Evolutionary conservation across 495 filamentous ascomycete genomes (phyloP), one percentile per base, ranked within the genome.

Genomic region (Penicillium simplicissimum): DNA sequence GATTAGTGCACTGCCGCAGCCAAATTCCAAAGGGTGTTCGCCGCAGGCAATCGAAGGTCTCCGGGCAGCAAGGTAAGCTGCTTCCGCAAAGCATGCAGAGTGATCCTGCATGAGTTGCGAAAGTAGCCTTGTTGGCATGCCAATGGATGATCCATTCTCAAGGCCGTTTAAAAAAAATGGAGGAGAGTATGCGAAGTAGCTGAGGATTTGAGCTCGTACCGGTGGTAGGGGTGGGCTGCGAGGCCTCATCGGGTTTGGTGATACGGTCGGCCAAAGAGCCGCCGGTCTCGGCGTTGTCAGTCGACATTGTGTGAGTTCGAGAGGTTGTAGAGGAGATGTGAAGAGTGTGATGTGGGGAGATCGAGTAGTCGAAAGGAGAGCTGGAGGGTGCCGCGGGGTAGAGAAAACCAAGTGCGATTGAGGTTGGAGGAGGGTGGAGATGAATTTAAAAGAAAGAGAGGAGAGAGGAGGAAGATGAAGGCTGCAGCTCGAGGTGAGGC

Each of bases 211-310:
- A 48, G 53, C 58, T 65, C 68, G 59, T 77, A 72, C 71, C 74
- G 61, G 67, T 60, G 31, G 73, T 63, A 23, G 35, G 14, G 37
- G 53, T 13, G 15, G 51, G 51, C 51, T 51, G 56, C 0, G 61
- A 56, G 34, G 70, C 60, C 23, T 72, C 68, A 19, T 77, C 74
- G 21, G 81, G 76, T 56, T 79, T 76, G 61, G 83, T 81, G 71
- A 89, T 83, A 62, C 87, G 87, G 68, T 86, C 86, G 28, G 82
- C 88, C 54, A 89, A 78, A 59, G 88, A 83, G 52, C 70, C 71
- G 13, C 69, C 64, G 14, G 66, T 65, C 43, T 74, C 68, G 11
- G 65, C 48, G 15, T 67, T 69, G 38, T 76, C 77, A 17, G 75
- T 67, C 13, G 77, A 60, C 77, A 79, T 81, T 47, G 19, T 61